These are phyloP conservation scores for Irpex lacteus DNA, from an alignment of 1,284 basidiomycete genomes.

Conservation along the genomic window DNA sequence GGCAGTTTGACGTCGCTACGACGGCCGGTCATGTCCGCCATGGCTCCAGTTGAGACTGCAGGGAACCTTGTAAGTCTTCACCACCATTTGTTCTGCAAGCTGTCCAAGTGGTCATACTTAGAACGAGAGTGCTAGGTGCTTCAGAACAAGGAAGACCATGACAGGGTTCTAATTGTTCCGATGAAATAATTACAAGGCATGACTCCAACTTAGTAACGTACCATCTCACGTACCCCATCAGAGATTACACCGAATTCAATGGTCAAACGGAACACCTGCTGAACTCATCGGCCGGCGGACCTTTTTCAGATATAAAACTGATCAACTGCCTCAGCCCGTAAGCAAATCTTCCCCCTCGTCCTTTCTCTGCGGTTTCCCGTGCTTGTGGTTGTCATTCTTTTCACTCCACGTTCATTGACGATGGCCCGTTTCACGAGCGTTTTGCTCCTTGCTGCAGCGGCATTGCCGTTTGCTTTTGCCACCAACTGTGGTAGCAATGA, in stretches of 20 bases:
- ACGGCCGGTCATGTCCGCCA: neutral
- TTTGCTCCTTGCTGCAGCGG: constrained; percentile 25
- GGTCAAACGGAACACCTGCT: neutral
- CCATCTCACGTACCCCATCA: constrained; percentile 2
- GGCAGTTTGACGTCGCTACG: neutral
- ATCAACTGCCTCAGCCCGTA: neutral
- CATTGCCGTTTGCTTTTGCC: constrained; percentile 28
- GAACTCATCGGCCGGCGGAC: neutral
- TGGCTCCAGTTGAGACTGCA: neutral
- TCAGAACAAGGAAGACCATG: neutral
- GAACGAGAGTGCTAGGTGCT: neutral
- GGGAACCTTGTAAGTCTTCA: neutral
- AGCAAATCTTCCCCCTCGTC: neutral
- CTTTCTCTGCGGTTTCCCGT: constrained; percentile 1
- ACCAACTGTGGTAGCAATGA: constrained; percentile 8
- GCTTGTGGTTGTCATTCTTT: constrained; percentile 22
- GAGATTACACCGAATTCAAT: neutral
- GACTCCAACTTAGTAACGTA: neutral
- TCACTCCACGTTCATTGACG: constrained; percentile 25
- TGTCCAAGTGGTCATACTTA: neutral
- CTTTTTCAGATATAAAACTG: neutral
- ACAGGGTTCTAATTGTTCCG: neutral
- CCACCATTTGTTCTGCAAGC: neutral
- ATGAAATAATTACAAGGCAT: constrained; percentile 1
- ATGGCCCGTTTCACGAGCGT: constrained; percentile 30